Evolutionary conservation across 257 asterid genomes (phyloP), one percentile per base, ranked within the genome.

Genomic region (Nicotiana tomentosiformis): DNA sequence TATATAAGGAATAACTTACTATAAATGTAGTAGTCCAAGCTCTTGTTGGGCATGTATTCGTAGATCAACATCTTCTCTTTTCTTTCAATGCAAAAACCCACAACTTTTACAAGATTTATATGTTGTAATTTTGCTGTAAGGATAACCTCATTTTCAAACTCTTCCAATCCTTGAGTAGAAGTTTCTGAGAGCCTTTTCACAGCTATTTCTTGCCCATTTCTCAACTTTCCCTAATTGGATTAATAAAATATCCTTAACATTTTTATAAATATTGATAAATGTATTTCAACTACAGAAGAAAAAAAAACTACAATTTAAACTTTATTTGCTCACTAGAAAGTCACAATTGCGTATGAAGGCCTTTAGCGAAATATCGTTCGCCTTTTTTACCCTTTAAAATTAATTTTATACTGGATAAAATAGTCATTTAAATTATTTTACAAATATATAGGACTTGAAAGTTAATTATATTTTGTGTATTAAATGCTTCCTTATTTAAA

Each of bases 121-220:
- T 77, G 83, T 37, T 85, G 85, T 61, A 85, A 66, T 77, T 80
- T 77, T 23, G 85, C 80, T 2, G 79, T 85, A 46, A 60, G 79
- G 29, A 82, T 60, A 14, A 85, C 85, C 60, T 85, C 87, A 58
- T 80, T 85, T 70, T 82, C 83, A 68, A 85, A 85, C 18, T 85
- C 87, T 58, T 77, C 82, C 23, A 26, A 46, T 32, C 77, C 56
- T 68, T 68, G 77, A 18, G 77, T 9, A 18, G 77, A 68, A 18
- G 56, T 37, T 30, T 68, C 17, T 68, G 77, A 68, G n/a, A 68
- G 77, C 32, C 77, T 68, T 33, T 68, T 68, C 56, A 68, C 56
- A 35, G 77, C 77, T 68, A 68, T 37, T 68, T 68, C 56, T n/a
- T 43, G n/a, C 56, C 32, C 77, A 68, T 68, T 37, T 68, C 17